Evolutionary conservation across 192 early-diverging fungal species (phyloP), one percentile per base, ranked within the genome.

Genomic region (Glomus cerebriforme): DNA sequence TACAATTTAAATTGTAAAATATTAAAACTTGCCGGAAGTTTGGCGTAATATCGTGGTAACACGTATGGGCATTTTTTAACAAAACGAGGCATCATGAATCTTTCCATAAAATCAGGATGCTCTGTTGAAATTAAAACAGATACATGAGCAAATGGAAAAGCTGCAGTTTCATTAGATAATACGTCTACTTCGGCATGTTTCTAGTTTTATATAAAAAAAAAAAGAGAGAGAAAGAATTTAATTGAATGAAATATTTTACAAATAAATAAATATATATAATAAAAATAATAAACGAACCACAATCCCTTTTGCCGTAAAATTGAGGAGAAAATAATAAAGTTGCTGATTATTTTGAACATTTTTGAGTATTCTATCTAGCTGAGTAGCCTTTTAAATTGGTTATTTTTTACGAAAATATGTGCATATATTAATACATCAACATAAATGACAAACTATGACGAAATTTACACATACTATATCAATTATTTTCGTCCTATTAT

Each of bases 111-210:
- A 22, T 84, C 83, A 10, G 87, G 82, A 77, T 93, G 90, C 13
- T 83, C 81, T 0, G 82, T 81, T 66, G 84, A 88, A 3, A 95
- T 62, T 68, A 92, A 64, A 22, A 92, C 86, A 27, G 85, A 83
- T 2, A 94, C 83, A 62, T 90, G 81, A 7, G 91, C 94, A 7
- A 95, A 54, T 7, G 92, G 90, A 64, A 90, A 93, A 1, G 93
- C 92, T 17, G 65, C 47, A 12, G 64, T 6, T 43, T 78, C 31
- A 2, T 88, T 74, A 0, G 80, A 78, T 54, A 86, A 87, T 3
- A 92, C 91, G 73, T 96, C 95, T 3, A 79, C 87, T 77, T 90
- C 91, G 12, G 90, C 87, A 89, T 96, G 93, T 85, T 88, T 83
- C 88, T 90, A 81, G 3, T 35, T 35, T 67, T 31, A 65, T 7